These are phyloP conservation scores for Tetrahymena thermophila DNA, from an alignment of 73 alveolate genomes.

Conservation along the genomic window DNA sequence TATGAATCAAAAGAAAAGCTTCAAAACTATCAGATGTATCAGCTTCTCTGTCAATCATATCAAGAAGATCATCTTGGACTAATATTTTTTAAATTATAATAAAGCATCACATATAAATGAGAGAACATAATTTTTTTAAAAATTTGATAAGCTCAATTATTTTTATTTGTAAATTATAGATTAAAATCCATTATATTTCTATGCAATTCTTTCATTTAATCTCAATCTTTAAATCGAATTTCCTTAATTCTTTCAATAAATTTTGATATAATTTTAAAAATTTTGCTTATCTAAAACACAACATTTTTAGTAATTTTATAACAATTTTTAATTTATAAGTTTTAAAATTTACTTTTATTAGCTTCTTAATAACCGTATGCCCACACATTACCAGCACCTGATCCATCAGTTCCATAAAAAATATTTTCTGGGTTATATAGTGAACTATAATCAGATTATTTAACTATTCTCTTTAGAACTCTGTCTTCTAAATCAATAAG, in stretches of 20 bases:
- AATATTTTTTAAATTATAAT: background rate
- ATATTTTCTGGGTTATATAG: constrained; percentile 97
- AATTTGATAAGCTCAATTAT: background rate
- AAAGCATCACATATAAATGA: too few relatives aligned
- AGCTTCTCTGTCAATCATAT: constrained; percentile 98
- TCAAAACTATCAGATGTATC: constrained; percentile 96
- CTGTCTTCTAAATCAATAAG: constrained; percentile 98
- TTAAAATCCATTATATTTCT: too few relatives aligned
- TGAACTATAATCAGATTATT: constrained; percentile 64
- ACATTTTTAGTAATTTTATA: too few relatives aligned
- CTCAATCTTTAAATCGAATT: too few relatives aligned
- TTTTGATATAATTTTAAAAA: too few relatives aligned
- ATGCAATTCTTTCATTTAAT: too few relatives aligned
- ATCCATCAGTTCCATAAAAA: constrained; percentile 90
- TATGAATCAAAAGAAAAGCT: constrained; percentile 85
- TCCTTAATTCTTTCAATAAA: too few relatives aligned
- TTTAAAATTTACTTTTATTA: constrained; percentile 62
- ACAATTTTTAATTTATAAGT: background rate
- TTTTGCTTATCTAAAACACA: background rate
- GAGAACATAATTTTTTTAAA: background rate
- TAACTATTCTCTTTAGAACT: constrained; percentile 73
- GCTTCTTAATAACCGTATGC: constrained; percentile 96
- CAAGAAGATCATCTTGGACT: constrained; percentile 85
- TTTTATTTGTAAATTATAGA: too few relatives aligned
- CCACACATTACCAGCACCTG: constrained; percentile 99